A percentile compares a stretch with the other conserved stretches of the same genome.
phyloP scores from a whole-genome alignment of 176 grass and related monocot species.

The Eragrostis nindensis region DNA sequence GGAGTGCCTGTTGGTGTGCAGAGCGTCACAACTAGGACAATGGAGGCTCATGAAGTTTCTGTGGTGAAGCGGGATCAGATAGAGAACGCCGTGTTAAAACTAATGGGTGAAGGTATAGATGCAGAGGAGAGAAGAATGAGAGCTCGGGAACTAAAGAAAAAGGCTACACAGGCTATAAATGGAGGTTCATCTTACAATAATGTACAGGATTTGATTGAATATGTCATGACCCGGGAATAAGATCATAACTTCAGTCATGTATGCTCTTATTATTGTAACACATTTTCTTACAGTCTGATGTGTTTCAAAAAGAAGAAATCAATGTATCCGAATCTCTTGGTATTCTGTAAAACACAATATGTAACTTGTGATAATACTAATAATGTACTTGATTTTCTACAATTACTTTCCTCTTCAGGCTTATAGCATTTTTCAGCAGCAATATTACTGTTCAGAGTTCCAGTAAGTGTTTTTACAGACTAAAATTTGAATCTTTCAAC shows the following conservation, averaged over 20 bases:
- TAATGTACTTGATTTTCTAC: not conserved
- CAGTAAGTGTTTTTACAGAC: not conserved
- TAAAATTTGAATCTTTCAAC: not conserved
- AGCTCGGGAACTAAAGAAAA: constrained; percentile 36
- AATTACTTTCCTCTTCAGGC: not conserved
- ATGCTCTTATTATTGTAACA: not conserved
- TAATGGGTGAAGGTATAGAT: constrained; percentile 48
- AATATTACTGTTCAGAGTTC: not conserved
- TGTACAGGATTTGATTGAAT: constrained; percentile 39
- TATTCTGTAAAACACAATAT: not conserved
- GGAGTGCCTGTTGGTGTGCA: constrained; percentile 43
- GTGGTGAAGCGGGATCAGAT: constrained; percentile 34
- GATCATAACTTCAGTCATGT: not conserved
- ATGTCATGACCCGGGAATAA: not conserved
- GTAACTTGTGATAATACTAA: not conserved
- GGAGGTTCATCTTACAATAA: constrained; percentile 54
- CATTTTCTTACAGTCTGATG: not conserved
- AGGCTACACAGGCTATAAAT: constrained; percentile 49
- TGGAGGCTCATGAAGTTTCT: constrained; percentile 27
- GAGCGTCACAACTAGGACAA: not conserved
- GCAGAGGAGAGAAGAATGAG: constrained; percentile 48
- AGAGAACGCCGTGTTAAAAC: not conserved
- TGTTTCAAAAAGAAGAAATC: not conserved
- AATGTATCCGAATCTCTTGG: not conserved
- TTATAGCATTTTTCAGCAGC: not conserved